These are phyloP conservation scores for Mortierella antarctica DNA, from an alignment of 192 early-diverging fungal genomes.

Conservation along the genomic window DNA sequence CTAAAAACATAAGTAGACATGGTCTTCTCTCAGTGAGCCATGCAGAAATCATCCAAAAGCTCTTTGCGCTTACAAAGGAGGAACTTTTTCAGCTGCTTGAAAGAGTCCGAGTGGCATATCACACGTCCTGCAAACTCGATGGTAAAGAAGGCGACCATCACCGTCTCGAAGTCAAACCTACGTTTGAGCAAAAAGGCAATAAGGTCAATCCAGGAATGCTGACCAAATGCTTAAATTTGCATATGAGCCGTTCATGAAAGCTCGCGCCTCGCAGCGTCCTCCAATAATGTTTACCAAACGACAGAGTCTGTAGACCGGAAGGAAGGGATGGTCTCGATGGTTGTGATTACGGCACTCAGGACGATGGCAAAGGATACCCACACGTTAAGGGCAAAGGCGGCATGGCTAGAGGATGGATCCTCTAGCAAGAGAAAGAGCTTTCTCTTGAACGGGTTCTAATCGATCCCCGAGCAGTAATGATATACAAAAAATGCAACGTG, in stretches of 20 bases:
- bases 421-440: constrained; percentile 78
- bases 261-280: neutral
- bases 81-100: constrained; percentile 68
- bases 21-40: neutral
- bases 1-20: neutral
- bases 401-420: constrained; percentile 77
- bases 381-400: constrained; percentile 78
- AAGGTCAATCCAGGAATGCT: neutral
- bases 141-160: constrained; percentile 80
- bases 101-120: constrained; percentile 77
- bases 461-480: neutral
- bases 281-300: constrained; percentile 56
- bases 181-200: neutral
- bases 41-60: neutral
- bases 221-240: neutral
- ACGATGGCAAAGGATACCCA: constrained; percentile 81
- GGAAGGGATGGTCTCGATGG: constrained; percentile 83
- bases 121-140: constrained; percentile 77
- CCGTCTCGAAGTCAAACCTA: constrained; percentile 76
- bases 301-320: constrained; percentile 67
- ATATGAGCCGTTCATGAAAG: neutral
- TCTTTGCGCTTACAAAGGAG: constrained; percentile 54
- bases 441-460: constrained; percentile 59
- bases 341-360: constrained; percentile 76
- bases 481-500: neutral